Conservation (phyloP, 2,329 filamentous ascomycete genomes). For the Fusarium nurragi region DNA sequence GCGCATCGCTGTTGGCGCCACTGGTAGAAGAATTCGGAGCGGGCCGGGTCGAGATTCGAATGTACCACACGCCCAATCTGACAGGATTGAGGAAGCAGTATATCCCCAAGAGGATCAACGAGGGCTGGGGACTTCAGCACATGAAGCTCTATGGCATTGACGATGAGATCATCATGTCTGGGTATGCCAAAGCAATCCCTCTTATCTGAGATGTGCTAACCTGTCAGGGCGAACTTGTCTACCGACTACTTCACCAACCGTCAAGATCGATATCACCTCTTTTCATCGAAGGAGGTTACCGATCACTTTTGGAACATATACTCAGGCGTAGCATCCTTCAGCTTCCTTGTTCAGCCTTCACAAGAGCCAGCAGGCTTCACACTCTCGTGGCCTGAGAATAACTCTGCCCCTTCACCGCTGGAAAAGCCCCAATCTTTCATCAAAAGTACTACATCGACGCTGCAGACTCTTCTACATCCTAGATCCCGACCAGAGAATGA, state of each 20-base stretch:
- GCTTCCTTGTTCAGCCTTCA: constrained; percentile 79
- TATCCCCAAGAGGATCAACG: constrained; percentile 90
- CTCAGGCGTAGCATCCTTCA: constrained; percentile 78
- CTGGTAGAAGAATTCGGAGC: constrained; percentile 85
- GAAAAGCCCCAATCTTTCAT: constrained; percentile 76
- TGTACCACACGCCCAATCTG: constrained; percentile 98
- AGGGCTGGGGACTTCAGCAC: constrained; percentile 97
- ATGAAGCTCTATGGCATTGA: constrained; percentile 99
- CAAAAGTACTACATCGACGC: constrained; percentile 69
- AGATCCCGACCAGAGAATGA: constrained; percentile 29
- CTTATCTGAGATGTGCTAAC: constrained; percentile 16
- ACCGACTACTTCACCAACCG: constrained; percentile 96
- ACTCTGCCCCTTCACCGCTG: constrained; percentile 79
- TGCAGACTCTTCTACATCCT: constrained; percentile 71
- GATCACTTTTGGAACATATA: constrained; percentile 86
- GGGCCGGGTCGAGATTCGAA: constrained; percentile 87
- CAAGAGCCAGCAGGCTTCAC: constrained; percentile 64
- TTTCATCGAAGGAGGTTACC: constrained; percentile 80
- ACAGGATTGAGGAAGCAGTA: constrained; percentile 85
- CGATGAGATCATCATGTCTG: constrained; percentile 93
- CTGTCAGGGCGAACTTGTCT: constrained; percentile 79
- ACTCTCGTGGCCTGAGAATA: constrained; percentile 78
- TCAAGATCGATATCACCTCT: constrained; percentile 93
- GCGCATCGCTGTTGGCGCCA: constrained; percentile 85
- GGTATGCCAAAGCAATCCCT: constrained; percentile 57